Evolutionary conservation across 2,329 filamentous ascomycete species (phyloP).

Genomic region (Trichoderma semiorbis): DNA sequence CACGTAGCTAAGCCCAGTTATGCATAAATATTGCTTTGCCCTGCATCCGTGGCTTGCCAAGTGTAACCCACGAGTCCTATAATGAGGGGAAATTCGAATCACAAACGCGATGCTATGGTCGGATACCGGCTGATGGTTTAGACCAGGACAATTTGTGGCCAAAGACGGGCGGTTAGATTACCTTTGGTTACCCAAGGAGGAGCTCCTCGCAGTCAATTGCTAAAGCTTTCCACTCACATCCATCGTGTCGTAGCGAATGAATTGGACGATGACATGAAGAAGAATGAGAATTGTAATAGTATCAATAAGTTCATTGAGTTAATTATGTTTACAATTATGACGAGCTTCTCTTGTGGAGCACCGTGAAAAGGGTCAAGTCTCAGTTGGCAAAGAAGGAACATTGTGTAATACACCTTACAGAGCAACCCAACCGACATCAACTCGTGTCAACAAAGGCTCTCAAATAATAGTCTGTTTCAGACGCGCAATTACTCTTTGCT

Average conservation of each 20-base stretch:
- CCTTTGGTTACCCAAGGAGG: background rate
- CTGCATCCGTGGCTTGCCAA: background rate
- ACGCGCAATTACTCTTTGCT: background rate
- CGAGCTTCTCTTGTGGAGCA: background rate
- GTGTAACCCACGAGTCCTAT: background rate
- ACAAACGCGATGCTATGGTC: background rate
- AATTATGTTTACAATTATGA: background rate
- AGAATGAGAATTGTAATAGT: background rate
- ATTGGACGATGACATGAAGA: background rate
- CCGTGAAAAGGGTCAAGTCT: background rate
- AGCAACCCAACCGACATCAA: background rate
- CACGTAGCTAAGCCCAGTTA: background rate
- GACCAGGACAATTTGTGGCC: background rate
- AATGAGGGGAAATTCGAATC: background rate
- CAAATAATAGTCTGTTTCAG: background rate
- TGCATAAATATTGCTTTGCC: background rate
- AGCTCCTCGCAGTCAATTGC: background rate
- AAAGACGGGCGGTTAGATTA: background rate
- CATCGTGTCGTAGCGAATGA: background rate
- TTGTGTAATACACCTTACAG: background rate
- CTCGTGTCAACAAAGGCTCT: background rate
- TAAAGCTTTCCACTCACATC: background rate
- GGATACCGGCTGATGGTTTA: background rate
- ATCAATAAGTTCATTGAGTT: background rate
- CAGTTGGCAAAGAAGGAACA: background rate